These are phyloP conservation scores for Rhizophagus prolifer DNA, from an alignment of 192 early-diverging fungal species.

Conservation along the genomic window DNA sequence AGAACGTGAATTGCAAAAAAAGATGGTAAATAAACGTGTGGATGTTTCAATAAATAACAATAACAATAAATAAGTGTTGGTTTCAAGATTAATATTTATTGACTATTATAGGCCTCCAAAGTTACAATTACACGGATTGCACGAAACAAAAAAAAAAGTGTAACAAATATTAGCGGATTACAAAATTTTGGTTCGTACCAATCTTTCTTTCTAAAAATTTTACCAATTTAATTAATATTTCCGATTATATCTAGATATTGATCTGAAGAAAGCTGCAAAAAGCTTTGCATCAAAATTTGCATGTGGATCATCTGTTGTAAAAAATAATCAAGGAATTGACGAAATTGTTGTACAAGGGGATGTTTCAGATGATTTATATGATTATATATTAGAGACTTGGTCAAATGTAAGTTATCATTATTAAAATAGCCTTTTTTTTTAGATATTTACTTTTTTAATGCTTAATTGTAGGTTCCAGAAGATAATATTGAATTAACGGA, in stretches of 20 bases:
- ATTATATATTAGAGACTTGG: conserved; percentile 78
- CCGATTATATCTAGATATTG: conserved; percentile 65
- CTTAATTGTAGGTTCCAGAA: conserved; percentile 57
- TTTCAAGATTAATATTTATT: conserved; percentile 6
- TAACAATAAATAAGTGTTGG: background rate
- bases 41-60: background rate
- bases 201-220: conserved; percentile 25
- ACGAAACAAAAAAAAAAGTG: conserved; percentile 91
- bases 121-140: conserved; percentile 61
- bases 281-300: conserved; percentile 95
- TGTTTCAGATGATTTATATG: conserved; percentile 84
- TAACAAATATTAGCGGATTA: conserved; percentile 80
- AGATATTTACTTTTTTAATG: background rate
- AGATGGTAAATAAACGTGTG: conserved; percentile 50
- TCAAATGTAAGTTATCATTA: conserved; percentile 50
- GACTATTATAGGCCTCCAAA: conserved; percentile 2
- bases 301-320: conserved; percentile 88
- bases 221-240: background rate
- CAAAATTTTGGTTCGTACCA: conserved; percentile 78
- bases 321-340: conserved; percentile 88
- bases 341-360: conserved; percentile 99
- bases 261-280: conserved; percentile 97
- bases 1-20: conserved; percentile 74
- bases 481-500: conserved; percentile 75
- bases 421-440: background rate